phyloP scores from a whole-genome alignment of 768 basidiomycete genomes.

The Tulasnella sp. region DNA sequence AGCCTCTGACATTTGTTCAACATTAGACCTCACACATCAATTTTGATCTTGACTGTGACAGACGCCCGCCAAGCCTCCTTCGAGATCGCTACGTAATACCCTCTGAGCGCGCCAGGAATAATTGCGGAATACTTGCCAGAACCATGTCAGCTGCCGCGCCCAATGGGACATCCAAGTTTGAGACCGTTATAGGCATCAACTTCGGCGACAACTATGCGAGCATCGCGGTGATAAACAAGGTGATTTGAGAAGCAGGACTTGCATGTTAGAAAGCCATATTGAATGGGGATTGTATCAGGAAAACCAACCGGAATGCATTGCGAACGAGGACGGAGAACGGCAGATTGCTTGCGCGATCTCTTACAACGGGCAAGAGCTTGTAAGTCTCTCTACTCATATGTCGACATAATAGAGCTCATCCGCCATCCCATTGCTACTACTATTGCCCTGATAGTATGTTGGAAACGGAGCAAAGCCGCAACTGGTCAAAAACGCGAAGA shows the following conservation, averaged over 20 bases:
- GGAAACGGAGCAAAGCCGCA: conserved; percentile 92
- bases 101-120: too few relatives aligned
- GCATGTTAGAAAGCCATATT: not conserved
- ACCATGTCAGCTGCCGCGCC: too few relatives aligned
- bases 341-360: conserved; percentile 93
- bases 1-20: too few relatives aligned
- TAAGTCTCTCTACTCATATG: conserved; percentile 31
- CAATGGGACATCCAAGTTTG: too few relatives aligned
- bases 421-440: not conserved
- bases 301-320: conserved; percentile 86
- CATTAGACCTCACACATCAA: too few relatives aligned
- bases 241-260: conserved; percentile 26
- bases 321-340: conserved; percentile 96
- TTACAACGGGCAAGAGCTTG: conserved; percentile 84
- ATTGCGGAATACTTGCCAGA: too few relatives aligned
- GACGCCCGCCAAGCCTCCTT: too few relatives aligned
- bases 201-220: conserved; percentile 93
- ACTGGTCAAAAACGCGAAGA: conserved; percentile 86
- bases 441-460: conserved; percentile 91
- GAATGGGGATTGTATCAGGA: conserved; percentile 41
- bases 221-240: conserved; percentile 92
- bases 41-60: too few relatives aligned
- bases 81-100: too few relatives aligned
- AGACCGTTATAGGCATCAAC: conserved; percentile 80
- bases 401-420: not conserved